Percentiles rank a stretch among this genome's conserved stretches.
Conservation (phyloP, 176 grass and related monocot species). For the Oryza brachyantha region DNA sequence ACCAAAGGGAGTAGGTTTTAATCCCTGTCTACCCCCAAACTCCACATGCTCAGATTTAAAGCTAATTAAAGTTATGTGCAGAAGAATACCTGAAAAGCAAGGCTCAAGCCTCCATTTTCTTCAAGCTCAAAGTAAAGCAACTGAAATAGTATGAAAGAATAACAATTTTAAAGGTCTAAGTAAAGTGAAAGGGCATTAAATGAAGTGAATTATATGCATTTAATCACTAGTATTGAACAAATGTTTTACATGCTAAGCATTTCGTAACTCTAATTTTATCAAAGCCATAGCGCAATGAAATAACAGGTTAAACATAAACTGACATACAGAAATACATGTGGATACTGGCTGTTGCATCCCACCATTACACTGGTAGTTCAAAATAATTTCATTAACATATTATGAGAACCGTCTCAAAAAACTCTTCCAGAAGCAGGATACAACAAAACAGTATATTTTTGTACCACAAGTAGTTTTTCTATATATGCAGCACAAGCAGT, state of each 20-base stretch:
- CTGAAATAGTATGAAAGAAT: slow-evolving; percentile 44
- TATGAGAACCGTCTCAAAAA: not conserved
- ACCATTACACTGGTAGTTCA: not conserved
- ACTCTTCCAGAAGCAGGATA: not conserved
- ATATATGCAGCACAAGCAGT: not conserved
- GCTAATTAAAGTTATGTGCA: not conserved
- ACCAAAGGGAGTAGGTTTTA: not conserved
- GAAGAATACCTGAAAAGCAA: slow-evolving; percentile 78
- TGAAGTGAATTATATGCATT: not conserved
- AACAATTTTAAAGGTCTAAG: not conserved
- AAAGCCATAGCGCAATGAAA: not conserved
- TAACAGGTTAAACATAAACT: too few relatives aligned
- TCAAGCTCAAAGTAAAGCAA: slow-evolving; percentile 97
- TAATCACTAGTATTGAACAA: not conserved
- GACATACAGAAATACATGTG: too few relatives aligned
- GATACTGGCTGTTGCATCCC: not conserved
- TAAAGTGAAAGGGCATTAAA: not conserved
- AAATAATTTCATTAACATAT: slow-evolving; percentile 5
- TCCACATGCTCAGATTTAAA: not conserved
- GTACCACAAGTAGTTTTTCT: not conserved
- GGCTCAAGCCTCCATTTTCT: slow-evolving; percentile 91
- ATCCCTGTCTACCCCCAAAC: not conserved
- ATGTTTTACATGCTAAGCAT: not conserved
- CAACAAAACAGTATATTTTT: not conserved
- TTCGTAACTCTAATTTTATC: not conserved